Evolutionary conservation across 169 alveolate genomes (phyloP).

Genomic region (Plasmodium relictum): DNA sequence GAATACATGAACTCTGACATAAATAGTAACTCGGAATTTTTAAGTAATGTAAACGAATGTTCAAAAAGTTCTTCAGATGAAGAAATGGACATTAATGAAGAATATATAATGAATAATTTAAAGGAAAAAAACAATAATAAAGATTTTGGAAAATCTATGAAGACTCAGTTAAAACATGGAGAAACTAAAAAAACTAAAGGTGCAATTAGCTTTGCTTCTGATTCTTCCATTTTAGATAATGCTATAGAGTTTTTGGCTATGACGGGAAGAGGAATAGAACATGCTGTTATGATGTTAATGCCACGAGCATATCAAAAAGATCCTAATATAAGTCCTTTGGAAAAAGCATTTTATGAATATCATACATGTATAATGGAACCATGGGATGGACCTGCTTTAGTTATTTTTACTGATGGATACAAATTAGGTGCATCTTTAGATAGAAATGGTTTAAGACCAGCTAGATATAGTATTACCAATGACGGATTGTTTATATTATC

Average conservation of each 20-base stretch:
- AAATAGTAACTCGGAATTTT: slow-evolving; percentile 71
- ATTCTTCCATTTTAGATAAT: slow-evolving; percentile 72
- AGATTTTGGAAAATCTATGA: slow-evolving; percentile 29
- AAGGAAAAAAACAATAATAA: slow-evolving; percentile 11
- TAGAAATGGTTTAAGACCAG: slow-evolving; percentile 87
- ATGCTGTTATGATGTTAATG: slow-evolving; percentile 77
- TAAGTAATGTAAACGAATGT: slow-evolving; percentile 47
- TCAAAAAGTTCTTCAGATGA: slow-evolving; percentile 51
- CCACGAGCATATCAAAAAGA: slow-evolving; percentile 80
- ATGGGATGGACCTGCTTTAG: slow-evolving; percentile 89
- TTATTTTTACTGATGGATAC: slow-evolving; percentile 85
- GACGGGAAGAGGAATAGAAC: slow-evolving; percentile 77
- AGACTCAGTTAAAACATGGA: slow-evolving; percentile 29
- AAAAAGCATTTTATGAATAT: slow-evolving; percentile 78
- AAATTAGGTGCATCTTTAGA: slow-evolving; percentile 86
- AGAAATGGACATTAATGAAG: slow-evolving; percentile 8
- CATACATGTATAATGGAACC: slow-evolving; percentile 87
- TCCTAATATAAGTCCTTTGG: slow-evolving; percentile 70
- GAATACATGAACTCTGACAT: slow-evolving; percentile 72
- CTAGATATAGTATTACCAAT: slow-evolving; percentile 80
- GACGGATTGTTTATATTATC: slow-evolving; percentile 82
- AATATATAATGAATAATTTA: not conserved
- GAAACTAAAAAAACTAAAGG: slow-evolving; percentile 71
- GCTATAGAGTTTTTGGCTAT: slow-evolving; percentile 72
- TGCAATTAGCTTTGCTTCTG: slow-evolving; percentile 70